Base-by-base conservation (phyloP, 2,329 filamentous ascomycete genomes). In the Ramularia collo-cygni region DNA sequence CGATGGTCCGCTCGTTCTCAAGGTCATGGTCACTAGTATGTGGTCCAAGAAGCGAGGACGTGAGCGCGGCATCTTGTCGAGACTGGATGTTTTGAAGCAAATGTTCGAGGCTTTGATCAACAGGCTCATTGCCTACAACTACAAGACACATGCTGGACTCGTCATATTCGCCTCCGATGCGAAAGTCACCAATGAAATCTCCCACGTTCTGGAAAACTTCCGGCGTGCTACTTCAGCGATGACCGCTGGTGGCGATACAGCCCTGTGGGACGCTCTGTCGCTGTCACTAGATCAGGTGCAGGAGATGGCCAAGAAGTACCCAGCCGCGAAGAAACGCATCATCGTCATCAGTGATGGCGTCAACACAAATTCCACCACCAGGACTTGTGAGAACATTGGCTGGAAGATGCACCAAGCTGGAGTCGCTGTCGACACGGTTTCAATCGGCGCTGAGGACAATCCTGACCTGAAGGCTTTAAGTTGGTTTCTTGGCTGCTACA, bases 71-170 rank as follows among this genome's bases (percentile, higher is more conserved):
- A 41, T 19, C 18, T 35, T 58, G 19, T 47, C 42, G 17, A 47
- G 58, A 8, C 47, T 64, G 8, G 60, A 62, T 28, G 60, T 64
- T 3, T 42, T 61, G 12, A 63, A 64, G 43, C 56, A 64, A 36
- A 59, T 64, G 47, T 65, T 64, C 37, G 55, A 61, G 28, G 55
- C 58, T 5, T 55, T 62, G 40, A 51, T 65, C 44, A 64, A 65
- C 37, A 48, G 61, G 5, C 48, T 61, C 1, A 46, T 64, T n/a
- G 63, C 62, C 2, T 64, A 64, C 40, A 51, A 54, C 28, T 64
- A 57, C 46, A 54, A 58, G 31, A 63, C 58, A 0, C 59, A 64
- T 34, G 45, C 63, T 17, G 62, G 63, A 4, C 50, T 65, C 2
- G 48, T 65, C 14, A 60, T 59, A 2, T 62, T 65, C 42, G 43